A percentile compares a stretch with the other conserved stretches of the same genome.
phyloP scores from a whole-genome alignment of 2,329 filamentous ascomycete genomes.

The Aspergillus tanneri region DNA sequence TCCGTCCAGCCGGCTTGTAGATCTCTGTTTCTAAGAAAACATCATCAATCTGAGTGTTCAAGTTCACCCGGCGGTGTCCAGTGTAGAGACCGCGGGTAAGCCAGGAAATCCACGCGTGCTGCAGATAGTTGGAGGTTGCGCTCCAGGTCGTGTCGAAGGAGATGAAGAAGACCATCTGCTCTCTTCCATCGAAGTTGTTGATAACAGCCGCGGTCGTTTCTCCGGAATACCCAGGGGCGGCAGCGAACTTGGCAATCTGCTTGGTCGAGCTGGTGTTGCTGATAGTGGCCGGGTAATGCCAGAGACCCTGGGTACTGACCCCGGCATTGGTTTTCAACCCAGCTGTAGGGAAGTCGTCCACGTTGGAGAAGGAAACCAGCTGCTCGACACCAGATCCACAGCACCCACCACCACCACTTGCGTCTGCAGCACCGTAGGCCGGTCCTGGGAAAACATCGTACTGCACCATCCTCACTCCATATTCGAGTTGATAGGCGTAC shows the following conservation, averaged over 20 bases:
- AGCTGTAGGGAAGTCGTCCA: conserved; percentile 54
- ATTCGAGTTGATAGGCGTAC: conserved; percentile 58
- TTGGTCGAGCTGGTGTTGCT: conserved; percentile 54
- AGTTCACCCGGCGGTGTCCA: conserved; percentile 56
- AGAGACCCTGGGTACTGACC: conserved; percentile 54
- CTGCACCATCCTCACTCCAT: conserved; percentile 61
- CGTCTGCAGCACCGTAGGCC: conserved; percentile 48
- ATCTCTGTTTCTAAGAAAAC: conserved; percentile 57
- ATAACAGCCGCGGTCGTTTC: conserved; percentile 58
- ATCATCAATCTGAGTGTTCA: conserved; percentile 62
- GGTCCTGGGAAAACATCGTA: conserved; percentile 57
- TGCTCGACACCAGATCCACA: conserved; percentile 52
- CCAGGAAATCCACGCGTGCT: conserved; percentile 65
- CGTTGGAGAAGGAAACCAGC: conserved; percentile 55
- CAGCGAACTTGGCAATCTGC: conserved; percentile 55
- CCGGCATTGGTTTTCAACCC: conserved; percentile 53
- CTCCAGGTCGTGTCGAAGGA: conserved; percentile 54
- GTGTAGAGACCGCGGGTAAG: conserved; percentile 57
- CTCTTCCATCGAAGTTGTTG: conserved; percentile 56
- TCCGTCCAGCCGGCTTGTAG: conserved; percentile 49
- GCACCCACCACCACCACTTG: conserved; percentile 44
- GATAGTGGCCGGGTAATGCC: conserved; percentile 59
- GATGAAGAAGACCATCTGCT: conserved; percentile 64
- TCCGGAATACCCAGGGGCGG: conserved; percentile 41
- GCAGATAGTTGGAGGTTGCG: conserved; percentile 56